phyloP scores from a whole-genome alignment of 805 yeast species.

The Jamesozyma hellenica region DNA sequence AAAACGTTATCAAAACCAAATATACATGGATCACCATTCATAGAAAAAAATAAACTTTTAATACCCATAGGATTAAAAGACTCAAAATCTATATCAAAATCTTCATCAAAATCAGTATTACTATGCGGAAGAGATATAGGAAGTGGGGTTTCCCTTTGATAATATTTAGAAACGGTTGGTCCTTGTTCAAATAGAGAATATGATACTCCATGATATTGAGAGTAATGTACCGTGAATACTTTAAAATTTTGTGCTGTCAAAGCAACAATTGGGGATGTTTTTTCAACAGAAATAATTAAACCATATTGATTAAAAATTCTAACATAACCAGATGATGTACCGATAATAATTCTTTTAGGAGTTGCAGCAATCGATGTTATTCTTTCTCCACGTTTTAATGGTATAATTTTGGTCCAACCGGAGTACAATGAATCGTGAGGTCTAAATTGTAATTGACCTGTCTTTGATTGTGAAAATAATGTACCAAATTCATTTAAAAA shows the following conservation, averaged over 20 bases:
- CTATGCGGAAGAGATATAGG: slow-evolving; percentile 30
- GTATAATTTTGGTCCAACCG: slow-evolving; percentile 62
- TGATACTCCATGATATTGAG: slow-evolving; percentile 20
- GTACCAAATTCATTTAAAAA: slow-evolving; percentile 59
- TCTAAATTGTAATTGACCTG: slow-evolving; percentile 50
- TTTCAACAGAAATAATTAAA: slow-evolving; percentile 57
- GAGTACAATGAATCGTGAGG: slow-evolving; percentile 55
- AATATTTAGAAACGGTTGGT: slow-evolving; percentile 24
- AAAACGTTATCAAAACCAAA: slow-evolving; percentile 72
- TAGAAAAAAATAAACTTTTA: slow-evolving; percentile 72
- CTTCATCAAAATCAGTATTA: slow-evolving; percentile 9
- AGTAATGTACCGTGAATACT: slow-evolving; percentile 42
- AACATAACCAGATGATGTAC: slow-evolving; percentile 68
- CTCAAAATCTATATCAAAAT: slow-evolving; percentile 28
- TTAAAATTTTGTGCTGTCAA: slow-evolving; percentile 52
- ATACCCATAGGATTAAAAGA: slow-evolving; percentile 28
- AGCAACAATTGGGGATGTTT: slow-evolving; percentile 62
- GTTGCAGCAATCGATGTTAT: slow-evolving; percentile 65
- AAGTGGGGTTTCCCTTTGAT: slow-evolving; percentile 37
- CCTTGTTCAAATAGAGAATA: slow-evolving; percentile 24
- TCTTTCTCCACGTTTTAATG: slow-evolving; percentile 42
- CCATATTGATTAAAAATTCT: slow-evolving; percentile 67
- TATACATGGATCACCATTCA: slow-evolving; percentile 82
- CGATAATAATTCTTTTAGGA: slow-evolving; percentile 48
- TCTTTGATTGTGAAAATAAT: slow-evolving; percentile 43